A percentile compares a stretch with the other conserved stretches of the same genome.
phyloP scores from a whole-genome alignment of 768 basidiomycete genomes.

The Amylocystis lapponica region DNA sequence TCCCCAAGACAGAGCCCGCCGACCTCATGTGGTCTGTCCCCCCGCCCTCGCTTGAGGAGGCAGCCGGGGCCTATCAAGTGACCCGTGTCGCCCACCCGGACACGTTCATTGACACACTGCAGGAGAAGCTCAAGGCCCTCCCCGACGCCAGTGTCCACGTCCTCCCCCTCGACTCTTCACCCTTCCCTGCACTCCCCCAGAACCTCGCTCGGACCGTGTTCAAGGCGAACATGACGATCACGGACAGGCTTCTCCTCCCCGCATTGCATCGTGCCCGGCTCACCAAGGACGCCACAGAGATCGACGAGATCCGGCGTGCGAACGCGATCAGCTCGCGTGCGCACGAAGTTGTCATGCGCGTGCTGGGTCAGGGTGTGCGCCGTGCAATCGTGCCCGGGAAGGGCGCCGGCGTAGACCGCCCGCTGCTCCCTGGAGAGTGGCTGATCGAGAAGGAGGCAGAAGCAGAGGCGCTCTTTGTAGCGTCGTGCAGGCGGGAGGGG shows the following conservation, averaged over 20 bases:
- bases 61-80: constrained; percentile 49
- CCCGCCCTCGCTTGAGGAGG: constrained; percentile 62
- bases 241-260: constrained; percentile 60
- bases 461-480: constrained; percentile 91
- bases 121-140: constrained; percentile 39
- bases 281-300: constrained; percentile 70
- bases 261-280: constrained; percentile 82
- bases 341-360: constrained; percentile 89
- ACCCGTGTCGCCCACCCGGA: constrained; percentile 50
- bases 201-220: constrained; percentile 34
- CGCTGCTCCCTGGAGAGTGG: constrained; percentile 74
- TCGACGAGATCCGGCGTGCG: constrained; percentile 69
- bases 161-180: constrained; percentile 45
- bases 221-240: constrained; percentile 33
- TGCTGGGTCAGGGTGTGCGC: constrained; percentile 71
- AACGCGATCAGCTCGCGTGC: constrained; percentile 85
- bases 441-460: constrained; percentile 89
- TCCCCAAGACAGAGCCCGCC: constrained; percentile 66
- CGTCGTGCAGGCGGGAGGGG: constrained; percentile 86
- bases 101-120: constrained; percentile 41
- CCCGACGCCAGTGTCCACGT: constrained; percentile 61
- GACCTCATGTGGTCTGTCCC: constrained; percentile 89
- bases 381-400: constrained; percentile 42
- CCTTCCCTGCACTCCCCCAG: constrained; percentile 46
- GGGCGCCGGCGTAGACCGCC: constrained; percentile 36